Evolutionary conservation across 2,329 filamentous ascomycete genomes (phyloP), one percentile per base, ranked within the genome.

Genomic region (Pezicula carpinea): DNA sequence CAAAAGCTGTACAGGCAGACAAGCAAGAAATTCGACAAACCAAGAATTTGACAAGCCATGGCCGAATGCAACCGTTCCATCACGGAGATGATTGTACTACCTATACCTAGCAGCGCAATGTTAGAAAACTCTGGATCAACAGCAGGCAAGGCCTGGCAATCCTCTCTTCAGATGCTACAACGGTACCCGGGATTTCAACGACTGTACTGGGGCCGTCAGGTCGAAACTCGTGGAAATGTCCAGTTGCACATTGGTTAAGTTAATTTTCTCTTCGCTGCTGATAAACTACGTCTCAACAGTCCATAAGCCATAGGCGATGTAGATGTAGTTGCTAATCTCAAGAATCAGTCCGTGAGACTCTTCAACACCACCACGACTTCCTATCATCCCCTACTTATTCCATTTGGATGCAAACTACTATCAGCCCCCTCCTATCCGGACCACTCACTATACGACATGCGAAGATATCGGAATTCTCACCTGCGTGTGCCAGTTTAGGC

Each of bases 231-330:
- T 23, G 44, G 42, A 13, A 56, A 62, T 29, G 56, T 64, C 6
- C 60, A 66, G 47, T 48, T 66, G 29, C 59, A 64, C 39, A 53
- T 65, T 39, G 57, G 62, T 63, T n/a, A 39, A 47, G 51, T 54
- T 8, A 5, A 19, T 15, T 38, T 29, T 23, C 14, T 6, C 17
- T 6, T 26, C 10, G 10, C 23, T 29, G n/a, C n/a, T n/a, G n/a
- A n/a, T n/a, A n/a, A n/a, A n/a, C n/a, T n/a, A n/a, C n/a, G n/a
- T n/a, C n/a, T n/a, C n/a, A n/a, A n/a, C n/a, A n/a, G n/a, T n/a
- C n/a, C n/a, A n/a, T n/a, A n/a, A n/a, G n/a, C n/a, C n/a, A n/a
- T n/a, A n/a, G n/a, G n/a, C n/a, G n/a, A n/a, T n/a, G n/a, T n/a
- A n/a, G n/a, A n/a, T n/a, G n/a, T n/a, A n/a, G n/a, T n/a, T n/a